Base-by-base conservation (phyloP, 768 basidiomycete species). In the Mycena sanguinolenta region DNA sequence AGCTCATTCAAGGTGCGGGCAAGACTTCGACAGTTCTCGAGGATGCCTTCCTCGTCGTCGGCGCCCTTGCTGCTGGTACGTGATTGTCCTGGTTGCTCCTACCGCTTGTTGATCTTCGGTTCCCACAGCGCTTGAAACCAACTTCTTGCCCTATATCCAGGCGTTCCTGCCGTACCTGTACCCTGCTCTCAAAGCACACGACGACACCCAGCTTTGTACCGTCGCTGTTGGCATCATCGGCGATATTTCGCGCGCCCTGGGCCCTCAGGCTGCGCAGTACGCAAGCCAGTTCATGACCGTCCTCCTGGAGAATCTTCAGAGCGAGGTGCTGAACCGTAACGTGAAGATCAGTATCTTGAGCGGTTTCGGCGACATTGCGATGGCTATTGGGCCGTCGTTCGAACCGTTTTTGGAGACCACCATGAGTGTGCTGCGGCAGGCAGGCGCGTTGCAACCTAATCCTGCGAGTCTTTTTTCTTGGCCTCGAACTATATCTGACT, bases 291-390 rank as follows among this genome's bases (percentile, higher is more conserved):
- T 99, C 85, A 98, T 99, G 94, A 92, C 89, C 14, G 95, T 95
- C 19, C 85, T 99, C 36, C 85, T 98, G 25, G 94, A 96, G 79
- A 95, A 97, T 75, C 84, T 99, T 42, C 93, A 95, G 79, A 95
- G 94, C 74, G 92, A 96, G 0, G 90, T 96, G 27, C 85, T 99
- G 65, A 94, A 95, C 77, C 89, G 97, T 55, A 94, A 93, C 73
- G 98, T 98, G 79, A 99, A 99, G 87, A 97, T 98, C 46, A 91
- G 94, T n/a, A 95, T 99, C 76, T 82, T 99, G 69, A 92, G 94
- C 16, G 96, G 95, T 82, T 98, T 99, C 76, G 98, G 97, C 25
- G 98, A 99, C 77, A 93, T 99, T 73, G 97, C 97, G 12, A 86
- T 99, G 13, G 96, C 98, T 0, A 92, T 98, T 71, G 95, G 95